phyloP scores from a whole-genome alignment of 2,329 filamentous ascomycete species.

The Monosporascus sp. region DNA sequence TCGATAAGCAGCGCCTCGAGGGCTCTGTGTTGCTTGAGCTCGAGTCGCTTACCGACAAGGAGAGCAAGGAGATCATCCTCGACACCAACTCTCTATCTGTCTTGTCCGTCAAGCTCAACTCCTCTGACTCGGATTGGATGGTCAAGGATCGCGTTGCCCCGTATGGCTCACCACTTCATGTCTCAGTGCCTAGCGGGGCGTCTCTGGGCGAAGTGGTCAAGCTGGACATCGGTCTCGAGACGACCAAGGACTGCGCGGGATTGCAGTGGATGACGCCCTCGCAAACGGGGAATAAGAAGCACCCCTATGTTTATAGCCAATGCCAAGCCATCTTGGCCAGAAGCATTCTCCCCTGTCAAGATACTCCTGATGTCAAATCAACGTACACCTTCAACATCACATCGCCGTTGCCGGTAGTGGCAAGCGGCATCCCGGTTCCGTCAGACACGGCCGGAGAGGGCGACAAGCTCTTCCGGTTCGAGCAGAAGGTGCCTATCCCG shows the following conservation, averaged over 20 bases:
- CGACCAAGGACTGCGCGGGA: conserved; percentile 83
- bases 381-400: conserved; percentile 85
- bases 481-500: conserved; percentile 88
- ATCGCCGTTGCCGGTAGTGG: conserved; percentile 83
- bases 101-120: conserved; percentile 64
- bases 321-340: conserved; percentile 95
- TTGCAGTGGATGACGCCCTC: conserved; percentile 92
- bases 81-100: conserved; percentile 85
- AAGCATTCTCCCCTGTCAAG: conserved; percentile 93
- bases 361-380: conserved; percentile 96
- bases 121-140: conserved; percentile 59
- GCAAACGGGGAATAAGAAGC: conserved; percentile 92
- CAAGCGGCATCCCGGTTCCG: conserved; percentile 67
- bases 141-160: conserved; percentile 66
- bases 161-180: conserved; percentile 66
- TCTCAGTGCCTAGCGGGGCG: conserved; percentile 53
- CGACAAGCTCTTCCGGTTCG: conserved; percentile 72
- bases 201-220: conserved; percentile 48
- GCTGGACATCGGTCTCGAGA: conserved; percentile 65
- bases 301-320: conserved; percentile 97
- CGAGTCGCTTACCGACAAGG: conserved; percentile 68
- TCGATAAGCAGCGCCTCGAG: conserved; percentile 68
- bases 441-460: conserved; percentile 41
- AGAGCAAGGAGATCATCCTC: conserved; percentile 72
- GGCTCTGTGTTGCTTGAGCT: conserved; percentile 74